Evolutionary conservation across 495 filamentous ascomycete genomes (phyloP), one percentile per base, ranked within the genome.

Genomic region (Penicillium ucsense): DNA sequence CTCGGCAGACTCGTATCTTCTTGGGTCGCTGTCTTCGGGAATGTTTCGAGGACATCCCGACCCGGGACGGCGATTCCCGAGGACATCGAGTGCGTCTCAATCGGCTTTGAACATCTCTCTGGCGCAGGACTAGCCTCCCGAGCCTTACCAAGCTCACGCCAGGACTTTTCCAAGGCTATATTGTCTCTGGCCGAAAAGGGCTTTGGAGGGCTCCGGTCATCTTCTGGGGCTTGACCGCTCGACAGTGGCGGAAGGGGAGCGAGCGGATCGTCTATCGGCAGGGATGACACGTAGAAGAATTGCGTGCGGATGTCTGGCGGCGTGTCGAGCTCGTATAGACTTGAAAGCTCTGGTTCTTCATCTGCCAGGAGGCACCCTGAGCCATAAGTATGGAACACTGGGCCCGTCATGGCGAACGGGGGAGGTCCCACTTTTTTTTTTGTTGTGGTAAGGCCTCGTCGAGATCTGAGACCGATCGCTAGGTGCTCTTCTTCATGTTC

Each of bases 191-290:
- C 75, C 0, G 86, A 84, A 60, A 91, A 94, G 3, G 88, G 88
- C n/a, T 82, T 78, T 2, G 86, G 79, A 29, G 81, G 76, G 29
- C 73, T 67, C 47, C 76, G 80, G 27, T 75, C 62, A 48, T 66
- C 62, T 12, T 60, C 56, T 9, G 73, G 61, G 38, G 71, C 71
- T 35, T 78, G 62, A 43, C 72, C 71, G 12, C 74, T 62, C 12
- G 77, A 64, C 31, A 78, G 70, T 11, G 85, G 70, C 11, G 85
- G 81, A 12, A 84, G 61, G 2, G 83, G 75, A 4, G 84, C 82
- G 37, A 91, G 74, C 8, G 88, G 87, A 62, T 94, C 88, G 61
- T 94, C 88, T 57, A 94, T 84, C 35, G 86, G 80, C 31, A 87
- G 70, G 12, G 76, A 71, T 9, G 87, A 89, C 31, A 78, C 72